Evolutionary conservation across 1,284 basidiomycete genomes (phyloP).

Genomic region (Malassezia globosa): DNA sequence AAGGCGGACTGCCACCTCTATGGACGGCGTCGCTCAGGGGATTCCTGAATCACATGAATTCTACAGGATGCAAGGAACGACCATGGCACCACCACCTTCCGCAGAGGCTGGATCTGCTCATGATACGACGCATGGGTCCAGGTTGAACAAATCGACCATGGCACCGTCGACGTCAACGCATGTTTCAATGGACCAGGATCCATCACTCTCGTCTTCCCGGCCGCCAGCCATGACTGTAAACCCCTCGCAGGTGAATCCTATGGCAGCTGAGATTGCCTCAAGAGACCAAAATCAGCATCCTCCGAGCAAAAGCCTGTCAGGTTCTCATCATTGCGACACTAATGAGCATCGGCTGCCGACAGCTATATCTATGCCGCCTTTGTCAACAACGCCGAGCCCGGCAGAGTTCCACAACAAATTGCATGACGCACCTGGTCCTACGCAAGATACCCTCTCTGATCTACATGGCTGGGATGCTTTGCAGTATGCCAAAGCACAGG

Average conservation of each 20-base stretch:
- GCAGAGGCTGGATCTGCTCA: neutral
- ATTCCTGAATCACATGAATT: neutral
- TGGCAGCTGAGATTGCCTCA: conserved; percentile 11
- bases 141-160: too few species aligned
- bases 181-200: neutral
- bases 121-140: neutral
- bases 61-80: too few species aligned
- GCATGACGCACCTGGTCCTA: neutral
- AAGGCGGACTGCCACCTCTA: too few species aligned
- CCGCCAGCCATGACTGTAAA: conserved; percentile 15
- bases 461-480: conserved; percentile 15
- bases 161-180: too few species aligned
- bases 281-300: neutral
- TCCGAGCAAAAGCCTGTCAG: neutral
- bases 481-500: conserved; percentile 19
- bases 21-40: neutral
- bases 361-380: neutral
- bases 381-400: neutral
- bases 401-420: neutral
- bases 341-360: neutral
- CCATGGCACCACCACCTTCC: neutral
- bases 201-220: neutral
- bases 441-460: conserved; percentile 1
- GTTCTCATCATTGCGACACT: neutral
- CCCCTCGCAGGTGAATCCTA: conserved; percentile 11